These are phyloP conservation scores for Melanopsichium pennsylvanicum DNA, from an alignment of 1,284 basidiomycete genomes.

Conservation along the genomic window DNA sequence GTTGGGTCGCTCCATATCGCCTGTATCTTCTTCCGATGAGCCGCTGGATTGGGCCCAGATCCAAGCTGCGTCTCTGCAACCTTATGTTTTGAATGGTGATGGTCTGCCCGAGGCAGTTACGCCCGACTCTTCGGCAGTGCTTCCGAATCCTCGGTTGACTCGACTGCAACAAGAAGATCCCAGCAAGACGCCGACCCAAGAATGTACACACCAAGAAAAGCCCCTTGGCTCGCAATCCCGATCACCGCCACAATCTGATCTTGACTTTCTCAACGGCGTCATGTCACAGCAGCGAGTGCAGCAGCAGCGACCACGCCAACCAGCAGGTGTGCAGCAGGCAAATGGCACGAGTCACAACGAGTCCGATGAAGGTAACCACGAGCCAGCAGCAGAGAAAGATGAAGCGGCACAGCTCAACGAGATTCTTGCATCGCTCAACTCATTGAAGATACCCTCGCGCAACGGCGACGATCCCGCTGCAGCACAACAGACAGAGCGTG, in stretches of 20 bases:
- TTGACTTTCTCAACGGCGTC: slow-evolving; percentile 39
- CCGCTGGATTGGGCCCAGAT: slow-evolving; percentile 29
- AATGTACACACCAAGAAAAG: slow-evolving; percentile 19
- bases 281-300: slow-evolving; percentile 20
- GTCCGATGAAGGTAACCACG: background rate
- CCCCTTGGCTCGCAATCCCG: slow-evolving; percentile 18
- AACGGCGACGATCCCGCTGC: slow-evolving; percentile 17
- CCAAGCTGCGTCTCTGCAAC: slow-evolving; percentile 17
- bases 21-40: slow-evolving; percentile 22
- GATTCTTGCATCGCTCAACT: slow-evolving; percentile 37
- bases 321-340: background rate
- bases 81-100: slow-evolving; percentile 27
- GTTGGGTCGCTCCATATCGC: slow-evolving; percentile 22
- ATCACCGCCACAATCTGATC: slow-evolving; percentile 35
- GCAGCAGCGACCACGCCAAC: background rate
- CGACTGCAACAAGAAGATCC: slow-evolving; percentile 11
- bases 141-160: slow-evolving; percentile 15
- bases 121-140: background rate
- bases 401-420: slow-evolving; percentile 40
- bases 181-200: slow-evolving; percentile 36
- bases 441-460: slow-evolving; percentile 35
- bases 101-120: slow-evolving; percentile 21
- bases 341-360: slow-evolving; percentile 6
- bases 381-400: slow-evolving; percentile 4
- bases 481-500: slow-evolving; percentile 22